phyloP scores from a whole-genome alignment of 768 basidiomycete species.

The Asterophora lycoperdoides region DNA sequence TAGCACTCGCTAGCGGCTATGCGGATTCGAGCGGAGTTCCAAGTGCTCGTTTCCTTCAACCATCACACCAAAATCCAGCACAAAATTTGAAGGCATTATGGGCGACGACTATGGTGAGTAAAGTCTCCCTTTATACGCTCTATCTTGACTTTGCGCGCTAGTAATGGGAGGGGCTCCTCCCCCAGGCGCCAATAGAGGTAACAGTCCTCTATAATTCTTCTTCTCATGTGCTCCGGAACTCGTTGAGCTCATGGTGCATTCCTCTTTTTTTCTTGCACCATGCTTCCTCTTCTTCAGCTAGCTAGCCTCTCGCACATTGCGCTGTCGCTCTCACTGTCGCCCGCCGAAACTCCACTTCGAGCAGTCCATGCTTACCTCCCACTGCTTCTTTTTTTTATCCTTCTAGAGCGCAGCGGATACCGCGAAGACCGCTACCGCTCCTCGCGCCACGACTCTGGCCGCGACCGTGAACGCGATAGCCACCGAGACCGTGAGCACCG shows the following conservation, averaged over 20 bases:
- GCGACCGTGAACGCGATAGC: conserved; percentile 43
- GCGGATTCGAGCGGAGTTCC: conserved; percentile 32
- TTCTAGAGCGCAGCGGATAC: conserved; percentile 51
- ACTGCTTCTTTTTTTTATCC: conserved; percentile 40
- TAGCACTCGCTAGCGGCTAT: no score
- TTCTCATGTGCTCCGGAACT: conserved; percentile 34
- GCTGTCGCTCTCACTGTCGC: conserved; percentile 18
- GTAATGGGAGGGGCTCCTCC: conserved; percentile 13
- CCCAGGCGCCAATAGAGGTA: conserved; percentile 21
- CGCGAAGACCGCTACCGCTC: conserved; percentile 68
- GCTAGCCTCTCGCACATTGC: conserved; percentile 44
- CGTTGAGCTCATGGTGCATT: conserved; percentile 65
- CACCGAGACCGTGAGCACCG: conserved; percentile 48
- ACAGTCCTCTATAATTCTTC: conserved; percentile 16
- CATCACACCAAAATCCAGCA: conserved; percentile 22
- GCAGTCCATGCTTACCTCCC: conserved; percentile 46
- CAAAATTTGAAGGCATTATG: conserved; percentile 24
- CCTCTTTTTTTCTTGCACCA: conserved; percentile 47
- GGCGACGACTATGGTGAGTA: conserved; percentile 57
- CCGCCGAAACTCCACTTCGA: conserved; percentile 33
- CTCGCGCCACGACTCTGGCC: conserved; percentile 54
- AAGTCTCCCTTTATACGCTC: conserved; percentile 18
- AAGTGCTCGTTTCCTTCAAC: conserved; percentile 22
- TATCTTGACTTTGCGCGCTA: conserved; percentile 20
- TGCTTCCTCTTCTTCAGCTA: conserved; percentile 62